These are phyloP conservation scores for Penicillium sp. DNA, from an alignment of 2,329 filamentous ascomycete genomes.

Conservation along the genomic window DNA sequence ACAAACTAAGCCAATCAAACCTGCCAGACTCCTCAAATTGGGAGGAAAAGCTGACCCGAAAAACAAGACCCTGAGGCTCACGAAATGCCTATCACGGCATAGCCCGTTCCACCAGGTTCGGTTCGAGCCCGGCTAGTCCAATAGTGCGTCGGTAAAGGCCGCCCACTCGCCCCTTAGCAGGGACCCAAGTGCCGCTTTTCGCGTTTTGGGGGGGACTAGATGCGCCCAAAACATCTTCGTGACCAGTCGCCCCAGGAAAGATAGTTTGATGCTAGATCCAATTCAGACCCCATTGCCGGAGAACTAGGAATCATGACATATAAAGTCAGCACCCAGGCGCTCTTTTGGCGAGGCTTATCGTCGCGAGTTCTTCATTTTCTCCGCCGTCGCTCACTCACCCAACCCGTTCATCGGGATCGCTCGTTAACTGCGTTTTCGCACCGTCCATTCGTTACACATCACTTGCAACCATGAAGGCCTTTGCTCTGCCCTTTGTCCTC, in stretches of 20 bases:
- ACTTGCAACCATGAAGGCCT: constrained; percentile 27
- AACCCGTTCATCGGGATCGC: constrained; percentile 1
- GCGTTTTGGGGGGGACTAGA: constrained; percentile 6
- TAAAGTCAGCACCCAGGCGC: constrained; percentile 2
- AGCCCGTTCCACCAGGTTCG: background rate
- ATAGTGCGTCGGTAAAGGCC: background rate
- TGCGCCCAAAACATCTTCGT: background rate
- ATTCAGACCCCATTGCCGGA: constrained; percentile 4
- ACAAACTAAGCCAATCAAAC: background rate
- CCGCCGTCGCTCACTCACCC: constrained; percentile 4
- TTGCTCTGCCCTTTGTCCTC: constrained; percentile 25
- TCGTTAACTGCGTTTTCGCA: constrained; percentile 8
- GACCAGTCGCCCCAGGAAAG: background rate
- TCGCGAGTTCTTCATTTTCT: background rate
- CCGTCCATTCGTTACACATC: constrained; percentile 3
- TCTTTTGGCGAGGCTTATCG: background rate
- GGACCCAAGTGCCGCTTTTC: constrained; percentile 3
- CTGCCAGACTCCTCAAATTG: background rate
- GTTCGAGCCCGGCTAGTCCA: background rate
- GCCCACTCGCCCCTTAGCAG: constrained; percentile 17
- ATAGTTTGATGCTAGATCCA: constrained; percentile 12
- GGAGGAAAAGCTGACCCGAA: background rate
- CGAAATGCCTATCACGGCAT: background rate
- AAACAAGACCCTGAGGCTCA: constrained; percentile 4
- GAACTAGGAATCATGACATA: constrained; percentile 4